These are phyloP conservation scores for Albifimbria verrucaria DNA, from an alignment of 2,329 filamentous ascomycete species.

Conservation along the genomic window DNA sequence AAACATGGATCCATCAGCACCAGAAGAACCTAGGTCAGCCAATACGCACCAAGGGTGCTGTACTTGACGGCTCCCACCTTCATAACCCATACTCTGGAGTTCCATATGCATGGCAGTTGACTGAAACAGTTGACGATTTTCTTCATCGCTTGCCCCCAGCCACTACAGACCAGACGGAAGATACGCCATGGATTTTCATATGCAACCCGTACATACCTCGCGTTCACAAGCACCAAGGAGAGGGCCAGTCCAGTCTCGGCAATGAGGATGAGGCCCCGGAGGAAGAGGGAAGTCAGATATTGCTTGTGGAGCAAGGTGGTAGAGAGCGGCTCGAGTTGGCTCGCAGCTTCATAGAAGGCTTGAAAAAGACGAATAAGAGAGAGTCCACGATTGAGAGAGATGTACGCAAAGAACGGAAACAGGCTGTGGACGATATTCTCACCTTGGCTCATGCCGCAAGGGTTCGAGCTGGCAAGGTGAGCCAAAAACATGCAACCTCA, in stretches of 20 bases:
- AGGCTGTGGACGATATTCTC: constrained; percentile 53
- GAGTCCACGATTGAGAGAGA: constrained; percentile 37
- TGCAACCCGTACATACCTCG: constrained; percentile 57
- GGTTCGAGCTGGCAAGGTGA: constrained; percentile 65
- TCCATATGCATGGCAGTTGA: constrained; percentile 57
- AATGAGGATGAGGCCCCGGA: constrained; percentile 49
- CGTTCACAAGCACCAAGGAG: constrained; percentile 26
- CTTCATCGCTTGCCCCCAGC: constrained; percentile 65
- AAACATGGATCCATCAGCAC: constrained; percentile 37
- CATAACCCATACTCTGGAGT: constrained; percentile 59
- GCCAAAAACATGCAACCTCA: constrained; percentile 4
- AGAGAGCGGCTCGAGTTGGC: constrained; percentile 46
- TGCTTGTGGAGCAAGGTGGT: constrained; percentile 50
- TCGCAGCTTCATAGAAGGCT: constrained; percentile 44
- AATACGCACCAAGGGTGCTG: constrained; percentile 12
- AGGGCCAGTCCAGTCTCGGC: constrained; percentile 36
- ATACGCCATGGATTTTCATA: constrained; percentile 69
- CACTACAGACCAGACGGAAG: constrained; percentile 45
- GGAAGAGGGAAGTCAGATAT: constrained; percentile 41
- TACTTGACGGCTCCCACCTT: constrained; percentile 27
- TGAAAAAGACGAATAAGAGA: constrained; percentile 32
- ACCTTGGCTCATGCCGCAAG: constrained; percentile 56
- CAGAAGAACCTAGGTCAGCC: constrained; percentile 22
- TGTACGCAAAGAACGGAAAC: constrained; percentile 47
- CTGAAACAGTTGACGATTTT: constrained; percentile 64